Conservation (phyloP, 2,329 filamentous ascomycete genomes). For the Sporothrix phasma region DNA sequence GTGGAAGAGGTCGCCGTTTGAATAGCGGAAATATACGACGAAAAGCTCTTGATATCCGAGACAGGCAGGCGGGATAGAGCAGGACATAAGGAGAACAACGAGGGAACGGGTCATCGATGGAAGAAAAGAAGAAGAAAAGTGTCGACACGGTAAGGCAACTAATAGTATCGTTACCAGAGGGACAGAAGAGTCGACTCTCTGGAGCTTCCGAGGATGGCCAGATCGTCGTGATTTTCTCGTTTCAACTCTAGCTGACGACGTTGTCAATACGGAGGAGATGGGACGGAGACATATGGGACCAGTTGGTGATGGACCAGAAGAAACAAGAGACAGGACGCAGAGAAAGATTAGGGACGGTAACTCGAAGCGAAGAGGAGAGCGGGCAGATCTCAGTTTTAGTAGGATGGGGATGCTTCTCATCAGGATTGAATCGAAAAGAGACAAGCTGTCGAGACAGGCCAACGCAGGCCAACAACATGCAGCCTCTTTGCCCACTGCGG, state of each 20-base stretch:
- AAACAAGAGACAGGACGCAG: background rate
- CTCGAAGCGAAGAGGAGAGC: background rate
- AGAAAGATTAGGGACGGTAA: background rate
- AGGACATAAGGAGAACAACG: no score
- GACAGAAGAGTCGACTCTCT: constrained; percentile 20
- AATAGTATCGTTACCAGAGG: background rate
- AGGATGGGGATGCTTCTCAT: constrained; percentile 24
- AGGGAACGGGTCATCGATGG: no score
- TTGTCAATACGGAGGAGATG: constrained; percentile 30
- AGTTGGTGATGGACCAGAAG: background rate
- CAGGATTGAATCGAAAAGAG: constrained; percentile 16
- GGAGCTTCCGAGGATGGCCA: constrained; percentile 12
- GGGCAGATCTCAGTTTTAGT: constrained; percentile 1
- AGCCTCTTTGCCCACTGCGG: background rate
- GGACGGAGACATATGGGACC: background rate
- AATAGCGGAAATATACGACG: background rate
- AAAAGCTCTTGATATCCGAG: background rate
- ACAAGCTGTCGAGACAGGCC: background rate
- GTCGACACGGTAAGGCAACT: background rate
- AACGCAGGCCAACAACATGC: background rate
- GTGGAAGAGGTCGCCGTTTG: background rate
- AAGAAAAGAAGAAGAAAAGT: background rate
- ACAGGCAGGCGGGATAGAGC: background rate
- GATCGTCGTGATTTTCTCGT: constrained; percentile 28
- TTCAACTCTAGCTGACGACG: constrained; percentile 42